Evolutionary conservation across 148 eudicot genomes (phyloP).

Genomic region (Rhododendron simsii): DNA sequence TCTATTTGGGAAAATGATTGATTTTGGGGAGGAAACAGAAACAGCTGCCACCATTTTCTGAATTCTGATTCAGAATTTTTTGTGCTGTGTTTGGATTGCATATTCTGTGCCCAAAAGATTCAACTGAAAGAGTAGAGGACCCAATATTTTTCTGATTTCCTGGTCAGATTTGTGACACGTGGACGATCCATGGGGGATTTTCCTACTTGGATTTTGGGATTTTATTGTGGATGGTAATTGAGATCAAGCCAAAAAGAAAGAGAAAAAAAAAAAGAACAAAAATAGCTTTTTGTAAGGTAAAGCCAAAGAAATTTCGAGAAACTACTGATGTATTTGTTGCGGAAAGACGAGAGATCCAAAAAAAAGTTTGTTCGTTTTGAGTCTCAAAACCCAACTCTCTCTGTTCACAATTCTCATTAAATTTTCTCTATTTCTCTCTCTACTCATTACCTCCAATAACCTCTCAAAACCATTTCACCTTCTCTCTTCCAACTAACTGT

Average conservation of each 20-base stretch:
- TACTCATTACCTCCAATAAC: too few relatives aligned
- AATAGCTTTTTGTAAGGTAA: not conserved
- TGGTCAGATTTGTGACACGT: slow-evolving; percentile 32
- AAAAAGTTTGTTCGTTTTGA: too few relatives aligned
- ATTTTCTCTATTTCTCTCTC: too few relatives aligned
- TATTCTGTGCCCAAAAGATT: not conserved
- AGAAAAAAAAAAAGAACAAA: too few relatives aligned
- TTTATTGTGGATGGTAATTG: slow-evolving; percentile 6
- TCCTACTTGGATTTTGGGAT: slow-evolving; percentile 23
- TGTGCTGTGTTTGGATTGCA: not conserved
- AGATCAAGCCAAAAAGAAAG: not conserved
- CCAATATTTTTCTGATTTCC: not conserved
- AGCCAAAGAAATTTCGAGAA: not conserved
- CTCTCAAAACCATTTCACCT: too few relatives aligned
- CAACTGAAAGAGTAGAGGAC: not conserved
- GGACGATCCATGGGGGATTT: slow-evolving; percentile 16
- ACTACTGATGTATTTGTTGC: not conserved
- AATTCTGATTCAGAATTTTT: not conserved
- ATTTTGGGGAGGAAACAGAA: slow-evolving; percentile 32
- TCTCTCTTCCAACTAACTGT: too few relatives aligned
- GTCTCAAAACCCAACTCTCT: too few relatives aligned
- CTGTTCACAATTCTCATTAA: too few relatives aligned
- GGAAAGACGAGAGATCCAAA: not conserved
- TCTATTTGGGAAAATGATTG: slow-evolving; percentile 22
- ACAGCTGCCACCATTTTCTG: slow-evolving; percentile 36